Base-by-base conservation (phyloP, 805 yeast species). In the Yarrowia osloensis region DNA sequence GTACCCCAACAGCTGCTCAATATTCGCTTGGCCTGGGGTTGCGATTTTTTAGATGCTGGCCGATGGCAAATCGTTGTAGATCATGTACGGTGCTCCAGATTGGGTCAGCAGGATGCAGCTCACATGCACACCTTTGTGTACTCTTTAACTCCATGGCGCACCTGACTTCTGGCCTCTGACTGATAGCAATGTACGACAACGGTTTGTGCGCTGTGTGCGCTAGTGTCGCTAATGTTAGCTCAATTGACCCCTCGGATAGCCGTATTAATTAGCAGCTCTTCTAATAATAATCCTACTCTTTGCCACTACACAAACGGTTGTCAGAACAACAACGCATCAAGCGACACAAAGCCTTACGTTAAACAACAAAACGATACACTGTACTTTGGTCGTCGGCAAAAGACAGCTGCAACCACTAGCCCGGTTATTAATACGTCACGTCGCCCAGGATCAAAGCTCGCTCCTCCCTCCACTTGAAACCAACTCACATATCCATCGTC, bases 381-480 rank as follows among this genome's bases (percentile, higher is more conserved):
- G 57, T 28, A 50, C 29, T 50, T 12, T 7, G 11, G 15, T 15
- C 19, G 7, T 29, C 15, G 50, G 6, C 3, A 24, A n/a, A 22
- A 29, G 37, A 19, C 37, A 12, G 12, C 54, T 19, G 35, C 33
- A 28, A 28, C 9, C 33, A 2, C n/a, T n/a, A 8, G 22, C 22
- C 5, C 8, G 4, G 26, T 9, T 47, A 47, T 29, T 49, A 29
- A 49, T 49, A 49, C 37, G 39, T 12, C 26, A 19, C 39, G 1
- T 21, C 4, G n/a, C 26, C 52, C 55, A 6, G 7, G 21, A 19
- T n/a, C 35, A 29, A 12, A 19, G n/a, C n/a, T n/a, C n/a, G n/a
- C n/a, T n/a, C n/a, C n/a, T n/a, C n/a, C n/a, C n/a, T n/a, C n/a
- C 39, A 50, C 57, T 21, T 50, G 57, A 50, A 50, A 50, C 57